These are phyloP conservation scores for Trametes cinnabarina DNA, from an alignment of 768 basidiomycete species.

Conservation along the genomic window DNA sequence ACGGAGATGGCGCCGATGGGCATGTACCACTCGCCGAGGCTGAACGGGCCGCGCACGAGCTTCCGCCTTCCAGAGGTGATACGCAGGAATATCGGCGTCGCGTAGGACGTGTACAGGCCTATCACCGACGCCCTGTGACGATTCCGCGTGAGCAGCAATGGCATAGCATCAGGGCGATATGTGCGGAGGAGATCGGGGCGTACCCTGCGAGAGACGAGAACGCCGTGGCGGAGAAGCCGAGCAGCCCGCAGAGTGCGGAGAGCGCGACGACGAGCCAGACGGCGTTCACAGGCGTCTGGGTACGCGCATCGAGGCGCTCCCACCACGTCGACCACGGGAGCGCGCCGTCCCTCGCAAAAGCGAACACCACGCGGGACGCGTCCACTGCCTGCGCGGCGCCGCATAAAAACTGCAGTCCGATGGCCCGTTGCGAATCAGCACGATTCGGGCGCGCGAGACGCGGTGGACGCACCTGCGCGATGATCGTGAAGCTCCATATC, in stretches of 20 bases:
- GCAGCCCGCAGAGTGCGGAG: constrained; percentile 55
- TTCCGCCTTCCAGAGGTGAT: constrained; percentile 65
- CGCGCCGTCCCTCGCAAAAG: constrained; percentile 71
- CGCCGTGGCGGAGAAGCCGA: constrained; percentile 65
- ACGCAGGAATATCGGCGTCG: constrained; percentile 64
- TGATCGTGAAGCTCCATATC: constrained; percentile 68
- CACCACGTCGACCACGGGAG: constrained; percentile 69
- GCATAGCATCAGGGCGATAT: background rate
- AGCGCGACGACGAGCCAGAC: constrained; percentile 68
- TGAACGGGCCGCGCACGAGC: constrained; percentile 58
- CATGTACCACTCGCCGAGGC: constrained; percentile 56
- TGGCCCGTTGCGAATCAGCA: background rate
- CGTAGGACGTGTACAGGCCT: constrained; percentile 66
- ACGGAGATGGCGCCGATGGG: constrained; percentile 61
- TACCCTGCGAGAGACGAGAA: constrained; percentile 66
- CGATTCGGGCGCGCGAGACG: background rate
- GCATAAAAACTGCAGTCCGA: constrained; percentile 54
- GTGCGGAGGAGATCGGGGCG: constrained; percentile 10
- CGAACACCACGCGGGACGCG: constrained; percentile 72
- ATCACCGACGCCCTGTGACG: constrained; percentile 60
- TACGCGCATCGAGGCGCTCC: constrained; percentile 56
- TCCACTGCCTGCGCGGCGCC: constrained; percentile 74
- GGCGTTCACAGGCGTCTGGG: constrained; percentile 72
- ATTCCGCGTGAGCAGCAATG: background rate
- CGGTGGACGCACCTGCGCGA: constrained; percentile 45